Percentiles rank a stretch among this genome's conserved stretches.
Evolutionary conservation across 2,329 filamentous ascomycete species (phyloP).

Genomic region (Paraphoma sp.): DNA sequence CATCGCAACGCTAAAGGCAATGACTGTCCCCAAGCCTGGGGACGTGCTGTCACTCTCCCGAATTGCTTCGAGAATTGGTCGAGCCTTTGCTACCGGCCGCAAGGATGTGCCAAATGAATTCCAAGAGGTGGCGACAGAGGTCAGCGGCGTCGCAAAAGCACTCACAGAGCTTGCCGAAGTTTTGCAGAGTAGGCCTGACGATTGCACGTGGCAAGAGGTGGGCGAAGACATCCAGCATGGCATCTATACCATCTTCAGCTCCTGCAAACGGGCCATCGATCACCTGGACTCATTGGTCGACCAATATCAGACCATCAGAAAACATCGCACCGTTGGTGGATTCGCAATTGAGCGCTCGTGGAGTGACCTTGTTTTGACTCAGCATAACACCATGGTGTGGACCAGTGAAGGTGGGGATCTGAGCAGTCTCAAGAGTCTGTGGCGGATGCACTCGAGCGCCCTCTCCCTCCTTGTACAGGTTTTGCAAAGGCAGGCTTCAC

Average conservation of each 20-base stretch:
- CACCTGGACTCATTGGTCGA: conserved; percentile 55
- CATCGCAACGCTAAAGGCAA: conserved; percentile 15
- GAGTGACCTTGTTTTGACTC: conserved; percentile 51
- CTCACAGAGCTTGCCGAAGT: conserved; percentile 55
- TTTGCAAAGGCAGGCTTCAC: conserved; percentile 44
- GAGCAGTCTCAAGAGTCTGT: conserved; percentile 46
- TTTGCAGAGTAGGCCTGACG: conserved; percentile 46
- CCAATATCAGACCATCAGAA: conserved; percentile 54
- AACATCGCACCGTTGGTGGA: conserved; percentile 48
- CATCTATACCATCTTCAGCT: conserved; percentile 48
- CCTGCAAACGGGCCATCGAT: conserved; percentile 49
- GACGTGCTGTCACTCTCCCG: conserved; percentile 57
- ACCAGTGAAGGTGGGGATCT: conserved; percentile 54
- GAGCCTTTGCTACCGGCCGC: conserved; percentile 52
- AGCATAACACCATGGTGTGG: conserved; percentile 55
- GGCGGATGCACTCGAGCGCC: conserved; percentile 53
- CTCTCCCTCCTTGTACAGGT: conserved; percentile 51
- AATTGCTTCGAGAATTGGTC: conserved; percentile 54
- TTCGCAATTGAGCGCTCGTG: conserved; percentile 53
- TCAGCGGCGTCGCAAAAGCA: conserved; percentile 51
- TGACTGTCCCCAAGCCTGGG: conserved; percentile 47
- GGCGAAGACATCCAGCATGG: conserved; percentile 45
- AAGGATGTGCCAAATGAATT: conserved; percentile 51
- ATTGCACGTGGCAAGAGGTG: conserved; percentile 44
- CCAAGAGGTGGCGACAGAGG: conserved; percentile 51